Percentiles rank a stretch among this genome's conserved stretches.
These are phyloP conservation scores for Pythium volutum DNA, from an alignment of 352 stramenopile species.

Conservation along the genomic window DNA sequence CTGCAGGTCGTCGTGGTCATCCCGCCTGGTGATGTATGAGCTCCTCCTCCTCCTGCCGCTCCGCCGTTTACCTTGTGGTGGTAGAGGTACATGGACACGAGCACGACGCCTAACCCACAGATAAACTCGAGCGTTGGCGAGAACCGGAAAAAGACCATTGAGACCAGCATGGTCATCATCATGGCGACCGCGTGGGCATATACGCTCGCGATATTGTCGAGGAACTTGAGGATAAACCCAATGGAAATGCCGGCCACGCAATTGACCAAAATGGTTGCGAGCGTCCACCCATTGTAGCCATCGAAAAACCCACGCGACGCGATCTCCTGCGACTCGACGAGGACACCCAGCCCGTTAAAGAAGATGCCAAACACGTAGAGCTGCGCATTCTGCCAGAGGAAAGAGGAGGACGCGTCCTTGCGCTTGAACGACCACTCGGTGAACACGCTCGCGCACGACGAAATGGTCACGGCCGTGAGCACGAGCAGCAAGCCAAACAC, in stretches of 20 bases:
- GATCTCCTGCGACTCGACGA: conserved; percentile 51
- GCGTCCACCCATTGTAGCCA: conserved; percentile 80
- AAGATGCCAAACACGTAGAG: conserved; percentile 81
- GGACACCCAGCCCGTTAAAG: conserved; percentile 68
- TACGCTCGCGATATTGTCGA: conserved; percentile 90
- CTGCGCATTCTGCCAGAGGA: conserved; percentile 82
- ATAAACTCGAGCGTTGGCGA: conserved; percentile 80
- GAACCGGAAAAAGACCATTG: conserved; percentile 85
- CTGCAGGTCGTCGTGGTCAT: conserved; percentile 2
- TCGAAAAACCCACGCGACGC: conserved; percentile 59
- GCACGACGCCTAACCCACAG: conserved; percentile 70
- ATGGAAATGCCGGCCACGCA: conserved; percentile 72
- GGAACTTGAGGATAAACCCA: conserved; percentile 80
- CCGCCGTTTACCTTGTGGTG: conserved; percentile 56
- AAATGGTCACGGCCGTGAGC: conserved; percentile 69
- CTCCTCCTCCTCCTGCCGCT: neutral
- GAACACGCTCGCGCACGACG: conserved; percentile 81
- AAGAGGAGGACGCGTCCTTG: conserved; percentile 55
- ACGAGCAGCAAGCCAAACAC: conserved; percentile 61
- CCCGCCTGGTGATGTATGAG: neutral
- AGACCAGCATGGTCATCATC: conserved; percentile 88
- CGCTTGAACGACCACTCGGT: conserved; percentile 86
- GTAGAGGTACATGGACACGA: conserved; percentile 89
- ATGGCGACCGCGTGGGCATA: conserved; percentile 85
- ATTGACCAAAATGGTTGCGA: conserved; percentile 72